Conservation (phyloP, 495 filamentous ascomycete genomes). For the Entonaema liquescens region DNA sequence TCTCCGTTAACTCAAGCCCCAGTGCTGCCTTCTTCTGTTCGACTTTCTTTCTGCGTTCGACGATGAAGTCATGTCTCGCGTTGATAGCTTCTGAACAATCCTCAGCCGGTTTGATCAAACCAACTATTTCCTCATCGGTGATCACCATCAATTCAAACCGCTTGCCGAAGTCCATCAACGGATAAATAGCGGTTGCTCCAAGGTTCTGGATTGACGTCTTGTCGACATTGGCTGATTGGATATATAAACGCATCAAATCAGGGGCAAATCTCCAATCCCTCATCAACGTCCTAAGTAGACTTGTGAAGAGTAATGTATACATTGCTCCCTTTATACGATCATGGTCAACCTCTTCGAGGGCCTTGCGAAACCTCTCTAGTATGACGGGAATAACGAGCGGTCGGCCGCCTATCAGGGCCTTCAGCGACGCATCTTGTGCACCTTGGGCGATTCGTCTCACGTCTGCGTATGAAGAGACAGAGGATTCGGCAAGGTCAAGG, state of each 20-base stretch:
- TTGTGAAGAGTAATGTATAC: constrained; percentile 88
- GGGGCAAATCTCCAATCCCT: constrained; percentile 95
- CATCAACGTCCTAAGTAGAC: constrained; percentile 84
- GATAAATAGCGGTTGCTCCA: constrained; percentile 79
- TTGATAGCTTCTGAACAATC: constrained; percentile 69
- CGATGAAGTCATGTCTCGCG: constrained; percentile 73
- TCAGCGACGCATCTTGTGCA: constrained; percentile 93
- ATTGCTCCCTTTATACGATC: constrained; percentile 93
- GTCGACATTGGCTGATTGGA: constrained; percentile 87
- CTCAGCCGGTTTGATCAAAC: constrained; percentile 76
- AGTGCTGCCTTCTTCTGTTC: constrained; percentile 84
- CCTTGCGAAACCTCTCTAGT: constrained; percentile 78
- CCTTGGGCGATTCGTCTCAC: constrained; percentile 92
- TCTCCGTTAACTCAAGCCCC: constrained; percentile 79
- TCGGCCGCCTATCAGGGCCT: constrained; percentile 84
- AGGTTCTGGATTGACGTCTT: constrained; percentile 94
- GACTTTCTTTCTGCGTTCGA: constrained; percentile 74
- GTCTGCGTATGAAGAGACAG: constrained; percentile 94
- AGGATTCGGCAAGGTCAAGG: constrained; percentile 87
- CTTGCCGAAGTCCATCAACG: constrained; percentile 90
- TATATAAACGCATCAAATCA: constrained; percentile 83
- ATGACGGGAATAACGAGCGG: constrained; percentile 89
- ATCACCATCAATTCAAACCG: constrained; percentile 86
- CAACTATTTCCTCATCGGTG: constrained; percentile 74
- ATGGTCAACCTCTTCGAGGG: constrained; percentile 83